Evolutionary conservation across 352 stramenopile species (phyloP).

Genomic region (Pythium biforme): DNA sequence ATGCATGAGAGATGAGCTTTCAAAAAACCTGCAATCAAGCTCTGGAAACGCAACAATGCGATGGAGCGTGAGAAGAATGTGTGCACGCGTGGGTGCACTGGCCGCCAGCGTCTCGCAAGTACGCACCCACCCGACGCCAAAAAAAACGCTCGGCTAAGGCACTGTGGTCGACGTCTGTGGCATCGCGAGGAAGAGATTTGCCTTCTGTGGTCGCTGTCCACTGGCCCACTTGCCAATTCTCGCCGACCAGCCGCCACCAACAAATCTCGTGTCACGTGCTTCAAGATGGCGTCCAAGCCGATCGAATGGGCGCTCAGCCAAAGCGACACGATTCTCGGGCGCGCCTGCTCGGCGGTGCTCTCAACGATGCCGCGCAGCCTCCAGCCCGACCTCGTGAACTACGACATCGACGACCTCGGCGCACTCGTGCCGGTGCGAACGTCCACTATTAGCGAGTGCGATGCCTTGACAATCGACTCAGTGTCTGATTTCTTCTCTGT

Average conservation of each 20-base stretch:
- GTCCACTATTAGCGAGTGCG: no score
- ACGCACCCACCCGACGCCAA: not conserved
- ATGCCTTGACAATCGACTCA: no score
- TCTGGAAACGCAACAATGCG: not conserved
- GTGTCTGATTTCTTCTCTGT: not conserved
- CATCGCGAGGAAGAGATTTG: no score
- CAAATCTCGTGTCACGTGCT: not conserved
- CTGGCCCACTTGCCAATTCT: no score
- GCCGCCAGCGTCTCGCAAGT: not conserved
- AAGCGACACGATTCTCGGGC: conserved; percentile 2
- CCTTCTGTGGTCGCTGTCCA: no score
- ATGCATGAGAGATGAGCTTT: not conserved
- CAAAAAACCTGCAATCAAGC: not conserved
- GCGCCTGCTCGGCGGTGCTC: conserved; percentile 7
- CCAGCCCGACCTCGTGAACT: conserved; percentile 11
- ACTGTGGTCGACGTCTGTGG: no score
- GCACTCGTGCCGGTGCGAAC: conserved; percentile 8
- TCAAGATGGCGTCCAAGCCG: not conserved
- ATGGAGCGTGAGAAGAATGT: not conserved
- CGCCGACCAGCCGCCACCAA: no score
- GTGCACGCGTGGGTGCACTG: no score
- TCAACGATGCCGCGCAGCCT: conserved; percentile 2
- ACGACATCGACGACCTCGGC: conserved; percentile 16
- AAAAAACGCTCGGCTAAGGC: no score
- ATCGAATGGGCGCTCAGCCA: conserved; percentile 6